Conservation (phyloP, 176 grass and related monocot species). For the Oryza nivara region DNA sequence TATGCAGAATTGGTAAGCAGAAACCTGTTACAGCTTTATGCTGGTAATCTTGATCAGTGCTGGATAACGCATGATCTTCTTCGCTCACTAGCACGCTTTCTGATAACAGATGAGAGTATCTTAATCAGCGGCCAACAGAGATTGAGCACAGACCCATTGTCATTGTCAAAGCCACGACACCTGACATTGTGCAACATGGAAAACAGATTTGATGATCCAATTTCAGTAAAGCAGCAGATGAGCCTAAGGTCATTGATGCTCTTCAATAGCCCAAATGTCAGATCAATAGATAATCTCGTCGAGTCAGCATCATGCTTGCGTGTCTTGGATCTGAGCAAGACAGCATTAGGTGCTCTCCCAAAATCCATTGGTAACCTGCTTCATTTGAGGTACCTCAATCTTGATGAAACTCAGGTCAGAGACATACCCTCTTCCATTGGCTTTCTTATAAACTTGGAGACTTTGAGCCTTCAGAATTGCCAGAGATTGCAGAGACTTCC, state of each 20-base stretch:
- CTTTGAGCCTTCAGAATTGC: constrained; percentile 64
- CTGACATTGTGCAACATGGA: constrained; percentile 62
- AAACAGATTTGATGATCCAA: constrained; percentile 44
- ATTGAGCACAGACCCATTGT: constrained; percentile 30
- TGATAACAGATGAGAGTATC: constrained; percentile 70
- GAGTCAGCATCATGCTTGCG: constrained; percentile 55
- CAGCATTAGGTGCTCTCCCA: constrained; percentile 56
- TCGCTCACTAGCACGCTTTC: constrained; percentile 50
- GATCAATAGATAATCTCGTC: constrained; percentile 56
- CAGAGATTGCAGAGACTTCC: constrained; percentile 66
- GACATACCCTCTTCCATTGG: constrained; percentile 74
- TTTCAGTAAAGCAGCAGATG: constrained; percentile 73
- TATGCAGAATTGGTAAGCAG: constrained; percentile 64
- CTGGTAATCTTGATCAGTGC: constrained; percentile 52
- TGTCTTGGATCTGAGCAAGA: constrained; percentile 66
- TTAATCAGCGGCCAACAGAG: constrained; percentile 55
- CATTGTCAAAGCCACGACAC: constrained; percentile 58
- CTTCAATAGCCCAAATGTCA: constrained; percentile 56
- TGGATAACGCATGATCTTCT: constrained; percentile 71
- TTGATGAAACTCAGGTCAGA: constrained; percentile 66
- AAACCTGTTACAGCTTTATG: constrained; percentile 70
- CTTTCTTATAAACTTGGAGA: constrained; percentile 74
- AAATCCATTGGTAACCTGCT: constrained; percentile 64
- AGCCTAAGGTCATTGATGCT: constrained; percentile 71
- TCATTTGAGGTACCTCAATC: constrained; percentile 80